These are phyloP conservation scores for Phytophthora chlamydospora DNA, from an alignment of 352 stramenopile species.

Conservation along the genomic window DNA sequence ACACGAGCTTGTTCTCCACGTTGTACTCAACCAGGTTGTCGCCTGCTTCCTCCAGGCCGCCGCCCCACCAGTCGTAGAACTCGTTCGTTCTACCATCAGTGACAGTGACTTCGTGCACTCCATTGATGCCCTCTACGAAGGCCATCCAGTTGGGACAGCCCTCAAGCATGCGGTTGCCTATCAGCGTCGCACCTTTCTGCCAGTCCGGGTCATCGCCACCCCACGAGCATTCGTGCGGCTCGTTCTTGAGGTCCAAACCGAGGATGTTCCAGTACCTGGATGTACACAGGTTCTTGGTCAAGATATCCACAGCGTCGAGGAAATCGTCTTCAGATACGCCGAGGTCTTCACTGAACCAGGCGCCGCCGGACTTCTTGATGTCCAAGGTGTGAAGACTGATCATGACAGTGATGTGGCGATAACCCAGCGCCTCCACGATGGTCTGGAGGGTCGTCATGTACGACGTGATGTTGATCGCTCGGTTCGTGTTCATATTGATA, in stretches of 20 bases:
- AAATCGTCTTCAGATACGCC: slow-evolving; percentile 59
- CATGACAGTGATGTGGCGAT: slow-evolving; percentile 67
- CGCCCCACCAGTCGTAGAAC: slow-evolving; percentile 75
- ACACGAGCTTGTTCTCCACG: slow-evolving; percentile 58
- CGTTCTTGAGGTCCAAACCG: slow-evolving; percentile 72
- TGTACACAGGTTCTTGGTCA: slow-evolving; percentile 59
- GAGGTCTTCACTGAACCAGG: slow-evolving; percentile 57
- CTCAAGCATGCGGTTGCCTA: slow-evolving; percentile 64
- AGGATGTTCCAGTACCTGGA: slow-evolving; percentile 70
- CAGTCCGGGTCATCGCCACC: slow-evolving; percentile 47
- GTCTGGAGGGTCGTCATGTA: slow-evolving; percentile 62
- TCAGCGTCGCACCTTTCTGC: slow-evolving; percentile 53
- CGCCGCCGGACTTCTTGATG: slow-evolving; percentile 47
- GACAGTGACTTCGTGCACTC: slow-evolving; percentile 36
- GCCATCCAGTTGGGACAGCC: slow-evolving; percentile 67
- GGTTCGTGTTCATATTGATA: slow-evolving; percentile 67
- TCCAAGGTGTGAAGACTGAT: slow-evolving; percentile 73
- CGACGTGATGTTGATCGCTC: slow-evolving; percentile 60
- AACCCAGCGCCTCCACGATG: slow-evolving; percentile 58
- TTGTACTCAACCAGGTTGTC: slow-evolving; percentile 40
- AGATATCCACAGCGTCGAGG: slow-evolving; percentile 54
- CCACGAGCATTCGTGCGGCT: slow-evolving; percentile 64
- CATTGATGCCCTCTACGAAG: slow-evolving; percentile 64
- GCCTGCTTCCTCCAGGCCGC: slow-evolving; percentile 44
- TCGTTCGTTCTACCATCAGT: slow-evolving; percentile 29